Evolutionary conservation across 2,329 filamentous ascomycete genomes (phyloP), one percentile per base, ranked within the genome.

Genomic region (Clarireedia sp.): DNA sequence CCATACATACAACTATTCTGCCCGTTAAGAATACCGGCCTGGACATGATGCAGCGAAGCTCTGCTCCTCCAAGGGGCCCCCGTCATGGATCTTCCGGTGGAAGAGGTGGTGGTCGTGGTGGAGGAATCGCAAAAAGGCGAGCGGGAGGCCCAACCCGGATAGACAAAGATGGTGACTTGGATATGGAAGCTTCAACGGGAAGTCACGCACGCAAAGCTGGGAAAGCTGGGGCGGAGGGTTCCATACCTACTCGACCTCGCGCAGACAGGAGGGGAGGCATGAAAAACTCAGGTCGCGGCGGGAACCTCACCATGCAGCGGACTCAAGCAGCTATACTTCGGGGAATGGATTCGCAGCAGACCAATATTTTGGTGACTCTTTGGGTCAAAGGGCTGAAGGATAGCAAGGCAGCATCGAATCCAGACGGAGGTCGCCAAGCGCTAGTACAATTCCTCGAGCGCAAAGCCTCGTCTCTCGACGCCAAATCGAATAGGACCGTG

Each of bases 361-460:
- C 62, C 23, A 67, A 66, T 48, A 55, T 66, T 17, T 48, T 65
- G 36, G 58, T 57, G 3, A 56, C 58, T n/a, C 59, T 78, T 50
- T 70, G 67, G 52, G 66, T 91, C 21, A 73, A 75, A 60, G 87
- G 87, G 24, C 76, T 89, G 65, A 82, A 79, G 65, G 71, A 80
- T 45, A 90, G 86, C 73, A 89, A 85, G 69, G 86, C 85, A 7
- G 76, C 80, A 10, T 75, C 68, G 26, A 87, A 89, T 61, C 68
- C 78, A 29, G 86, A 87, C 54, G 84, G 86, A 48, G 87, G 87
- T 19, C 67, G 87, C 24, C 77, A 78, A 57, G 79, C 81, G 57
- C 74, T 90, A 29, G 69, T 90, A 52, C 74, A 75, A 50, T 90
- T 89, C 67, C 72, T 90, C 60, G 85, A 90, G 71, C 81, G 83